Evolutionary conservation across 202 grass and related monocot species (phyloP).

Genomic region (Carex arenaria): DNA sequence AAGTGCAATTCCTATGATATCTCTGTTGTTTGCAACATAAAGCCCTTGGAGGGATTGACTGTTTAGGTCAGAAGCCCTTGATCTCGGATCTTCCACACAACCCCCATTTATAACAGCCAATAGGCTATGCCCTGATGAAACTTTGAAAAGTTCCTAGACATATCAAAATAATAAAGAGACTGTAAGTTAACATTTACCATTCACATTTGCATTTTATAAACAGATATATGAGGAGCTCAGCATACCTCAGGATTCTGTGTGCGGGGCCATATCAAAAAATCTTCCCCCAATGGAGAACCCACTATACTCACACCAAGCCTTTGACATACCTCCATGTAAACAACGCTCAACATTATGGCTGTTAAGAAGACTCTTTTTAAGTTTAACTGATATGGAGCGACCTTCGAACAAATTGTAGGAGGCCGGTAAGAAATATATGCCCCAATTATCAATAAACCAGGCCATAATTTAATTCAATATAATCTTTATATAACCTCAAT

Average conservation of each 20-base stretch:
- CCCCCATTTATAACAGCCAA: conserved; percentile 39
- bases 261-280: conserved; percentile 43
- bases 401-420: background rate
- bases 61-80: conserved; percentile 41
- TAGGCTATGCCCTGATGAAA: conserved; percentile 40
- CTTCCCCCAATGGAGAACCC: conserved; percentile 37
- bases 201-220: background rate
- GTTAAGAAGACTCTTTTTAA: conserved; percentile 13
- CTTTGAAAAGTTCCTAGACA: conserved; percentile 39
- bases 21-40: conserved; percentile 35
- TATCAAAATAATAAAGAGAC: conserved; percentile 4
- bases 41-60: conserved; percentile 32
- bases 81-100: conserved; percentile 39
- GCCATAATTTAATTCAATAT: background rate
- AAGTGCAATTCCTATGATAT: conserved; percentile 43
- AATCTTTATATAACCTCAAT: background rate
- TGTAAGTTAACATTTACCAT: background rate
- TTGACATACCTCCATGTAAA: conserved; percentile 44
- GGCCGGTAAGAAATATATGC: background rate
- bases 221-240: background rate
- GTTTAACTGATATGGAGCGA: background rate
- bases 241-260: conserved; percentile 33
- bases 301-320: conserved; percentile 41
- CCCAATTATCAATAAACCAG: background rate
- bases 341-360: conserved; percentile 41